Evolutionary conservation across 108 stramenopile species (phyloP), one percentile per base, ranked within the genome.

Genomic region (Nitzschia putrida): DNA sequence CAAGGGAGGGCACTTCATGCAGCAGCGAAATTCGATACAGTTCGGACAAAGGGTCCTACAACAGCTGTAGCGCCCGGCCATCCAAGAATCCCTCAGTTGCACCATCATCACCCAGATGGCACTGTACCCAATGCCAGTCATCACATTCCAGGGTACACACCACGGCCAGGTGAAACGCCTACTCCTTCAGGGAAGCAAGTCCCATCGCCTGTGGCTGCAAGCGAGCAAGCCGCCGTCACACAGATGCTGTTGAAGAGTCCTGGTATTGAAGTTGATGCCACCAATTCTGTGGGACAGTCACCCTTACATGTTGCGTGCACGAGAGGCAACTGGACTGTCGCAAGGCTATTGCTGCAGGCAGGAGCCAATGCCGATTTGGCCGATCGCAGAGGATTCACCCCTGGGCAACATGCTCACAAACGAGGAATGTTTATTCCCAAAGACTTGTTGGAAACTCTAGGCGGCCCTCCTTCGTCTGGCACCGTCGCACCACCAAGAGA

Each of bases 341-440:
- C 74, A 13, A 72, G 93, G 21, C 67, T 91, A 25, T 57, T 95
- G 61, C 61, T 95, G 4, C 57, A 81, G 37, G 85, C 82, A 2
- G 89, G 86, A 26, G 91, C 91, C 18, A 72, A 80, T 57, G 60
- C 82, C 37, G 57, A 81, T 25, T 64, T 81, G 53, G 73, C 78
- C 9, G 91, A 95, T 74, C 80, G 85, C 24, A 80, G 91, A 10
- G 94, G 91, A 21, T 86, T 83, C 40, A 85, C 91, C 26, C 91
- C 94, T 1, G 87, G 89, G 7, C 81, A 89, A 53, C 65, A 86
- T 37, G 91, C 94, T 0, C 75, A 81, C 37, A 91, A 92, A 61
- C 67, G 88, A 52, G 94, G 94, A 55, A 88, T 95, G 91, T 81
- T 79, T 18, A 88, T 92, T 25, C 91, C 89, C 6, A 88, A 86